Evolutionary conservation across 768 basidiomycete species (phyloP).

Genomic region (Sarcodon sp.): DNA sequence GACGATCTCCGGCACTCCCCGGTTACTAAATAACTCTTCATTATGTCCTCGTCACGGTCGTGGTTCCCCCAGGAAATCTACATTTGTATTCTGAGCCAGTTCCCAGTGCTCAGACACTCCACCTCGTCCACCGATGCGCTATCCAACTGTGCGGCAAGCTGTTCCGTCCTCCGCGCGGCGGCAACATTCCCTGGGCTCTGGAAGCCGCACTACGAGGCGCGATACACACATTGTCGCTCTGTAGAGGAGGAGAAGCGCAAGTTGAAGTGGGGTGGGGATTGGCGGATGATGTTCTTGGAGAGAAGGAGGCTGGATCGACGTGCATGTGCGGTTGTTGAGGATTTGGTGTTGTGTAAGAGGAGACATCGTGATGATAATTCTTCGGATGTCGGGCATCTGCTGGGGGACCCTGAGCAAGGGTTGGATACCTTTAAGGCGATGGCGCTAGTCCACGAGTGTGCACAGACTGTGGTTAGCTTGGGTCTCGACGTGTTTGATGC

Average conservation of each 20-base stretch:
- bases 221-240: slow-evolving; percentile 31
- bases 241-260: slow-evolving; percentile 22
- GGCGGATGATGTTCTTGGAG: slow-evolving; percentile 31
- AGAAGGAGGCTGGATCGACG: slow-evolving; percentile 30
- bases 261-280: slow-evolving; percentile 21
- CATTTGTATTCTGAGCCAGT: slow-evolving; percentile 20
- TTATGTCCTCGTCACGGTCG: neutral
- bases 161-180: slow-evolving; percentile 27
- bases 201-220: slow-evolving; percentile 36
- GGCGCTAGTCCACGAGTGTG: slow-evolving; percentile 25
- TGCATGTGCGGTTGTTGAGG: slow-evolving; percentile 27
- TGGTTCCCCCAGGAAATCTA: slow-evolving; percentile 23
- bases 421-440: slow-evolving; percentile 3
- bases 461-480: slow-evolving; percentile 23
- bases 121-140: slow-evolving; percentile 20
- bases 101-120: slow-evolving; percentile 14
- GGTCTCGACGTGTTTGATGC: slow-evolving; percentile 43
- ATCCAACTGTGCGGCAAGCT: slow-evolving; percentile 24
- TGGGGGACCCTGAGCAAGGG: neutral
- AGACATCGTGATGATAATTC: too few relatives aligned
- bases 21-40: neutral
- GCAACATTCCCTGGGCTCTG: slow-evolving; percentile 30
- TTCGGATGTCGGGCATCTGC: slow-evolving; percentile 1
- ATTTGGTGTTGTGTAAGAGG: slow-evolving; percentile 16
- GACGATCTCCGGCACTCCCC: too few relatives aligned